A percentile compares a stretch with the other conserved stretches of the same genome.
phyloP scores from a whole-genome alignment of 176 grass and related monocot genomes.

The Bonia amplexicaulis region DNA sequence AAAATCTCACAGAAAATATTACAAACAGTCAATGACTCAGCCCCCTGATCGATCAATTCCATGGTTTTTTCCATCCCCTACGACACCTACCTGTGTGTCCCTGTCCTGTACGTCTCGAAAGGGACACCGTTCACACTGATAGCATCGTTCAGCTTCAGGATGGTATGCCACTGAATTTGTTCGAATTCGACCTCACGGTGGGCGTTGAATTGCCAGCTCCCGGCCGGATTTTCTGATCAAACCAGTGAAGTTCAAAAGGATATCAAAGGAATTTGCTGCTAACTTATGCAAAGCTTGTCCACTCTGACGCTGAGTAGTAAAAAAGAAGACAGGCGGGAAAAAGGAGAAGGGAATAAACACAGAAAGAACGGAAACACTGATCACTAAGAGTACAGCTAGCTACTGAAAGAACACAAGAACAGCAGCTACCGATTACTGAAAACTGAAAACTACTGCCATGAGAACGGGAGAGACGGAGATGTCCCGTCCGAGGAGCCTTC shows the following conservation, averaged over 20 bases:
- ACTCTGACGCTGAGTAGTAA: not conserved
- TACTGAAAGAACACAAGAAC: not conserved
- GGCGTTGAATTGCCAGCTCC: not conserved
- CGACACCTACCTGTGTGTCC: not conserved
- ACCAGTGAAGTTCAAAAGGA: not conserved
- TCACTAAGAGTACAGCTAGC: not conserved
- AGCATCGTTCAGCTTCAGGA: not conserved
- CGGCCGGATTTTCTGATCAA: not conserved
- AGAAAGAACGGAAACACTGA: constrained; percentile 7
- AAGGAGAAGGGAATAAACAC: not conserved
- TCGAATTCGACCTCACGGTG: not conserved
- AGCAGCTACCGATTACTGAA: not conserved
- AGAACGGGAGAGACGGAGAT: constrained; percentile 47
- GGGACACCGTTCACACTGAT: not conserved
- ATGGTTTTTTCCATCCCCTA: not conserved
- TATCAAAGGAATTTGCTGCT: not conserved
- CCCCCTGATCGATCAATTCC: not conserved
- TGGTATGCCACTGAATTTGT: not conserved
- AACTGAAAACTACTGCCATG: constrained; percentile 42
- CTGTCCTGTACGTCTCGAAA: not conserved
- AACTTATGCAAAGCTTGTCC: constrained; percentile 19
- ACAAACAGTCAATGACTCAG: not conserved
- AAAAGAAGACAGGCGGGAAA: not conserved
- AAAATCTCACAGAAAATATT: not conserved
- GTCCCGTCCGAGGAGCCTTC: constrained; percentile 60